Percentiles rank a stretch among this genome's conserved stretches.
Conservation (phyloP, 1,284 basidiomycete species). For the Apiotrichum montevideense region DNA sequence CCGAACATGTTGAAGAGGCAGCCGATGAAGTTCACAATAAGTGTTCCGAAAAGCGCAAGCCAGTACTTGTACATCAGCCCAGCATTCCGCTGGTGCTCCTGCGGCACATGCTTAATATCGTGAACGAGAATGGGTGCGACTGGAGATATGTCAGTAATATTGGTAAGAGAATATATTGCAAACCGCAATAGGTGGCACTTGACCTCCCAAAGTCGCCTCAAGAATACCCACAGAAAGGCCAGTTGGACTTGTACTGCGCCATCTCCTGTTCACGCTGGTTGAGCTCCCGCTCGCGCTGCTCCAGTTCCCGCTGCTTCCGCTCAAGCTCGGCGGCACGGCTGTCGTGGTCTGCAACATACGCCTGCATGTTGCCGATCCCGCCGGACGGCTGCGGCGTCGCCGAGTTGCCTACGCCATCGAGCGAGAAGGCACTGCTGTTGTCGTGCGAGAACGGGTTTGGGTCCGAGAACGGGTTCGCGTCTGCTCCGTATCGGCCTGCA, state of each 20-base stretch:
- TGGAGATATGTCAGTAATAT: conserved; percentile 34
- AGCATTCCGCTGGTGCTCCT: conserved; percentile 69
- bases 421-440: conserved; percentile 39
- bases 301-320: conserved; percentile 36
- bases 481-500: conserved; percentile 12
- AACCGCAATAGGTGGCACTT: too few species aligned
- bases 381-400: conserved; percentile 9
- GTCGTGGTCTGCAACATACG: conserved; percentile 20
- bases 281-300: conserved; percentile 30
- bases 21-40: conserved; percentile 84
- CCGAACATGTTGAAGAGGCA: conserved; percentile 79
- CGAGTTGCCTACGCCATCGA: conserved; percentile 21
- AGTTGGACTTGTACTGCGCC: conserved; percentile 41
- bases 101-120: conserved; percentile 82
- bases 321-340: conserved; percentile 24
- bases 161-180: background rate
- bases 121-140: conserved; percentile 93
- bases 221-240: conserved; percentile 42
- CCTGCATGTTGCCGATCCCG: conserved; percentile 17
- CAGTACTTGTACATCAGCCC: conserved; percentile 80
- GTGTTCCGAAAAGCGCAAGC: conserved; percentile 69
- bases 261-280: conserved; percentile 22
- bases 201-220: too few species aligned
- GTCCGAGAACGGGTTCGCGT: conserved; percentile 37
- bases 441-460: conserved; percentile 35